Conservation (phyloP, 2,329 filamentous ascomycete species). For the Neobulgaria alba region DNA sequence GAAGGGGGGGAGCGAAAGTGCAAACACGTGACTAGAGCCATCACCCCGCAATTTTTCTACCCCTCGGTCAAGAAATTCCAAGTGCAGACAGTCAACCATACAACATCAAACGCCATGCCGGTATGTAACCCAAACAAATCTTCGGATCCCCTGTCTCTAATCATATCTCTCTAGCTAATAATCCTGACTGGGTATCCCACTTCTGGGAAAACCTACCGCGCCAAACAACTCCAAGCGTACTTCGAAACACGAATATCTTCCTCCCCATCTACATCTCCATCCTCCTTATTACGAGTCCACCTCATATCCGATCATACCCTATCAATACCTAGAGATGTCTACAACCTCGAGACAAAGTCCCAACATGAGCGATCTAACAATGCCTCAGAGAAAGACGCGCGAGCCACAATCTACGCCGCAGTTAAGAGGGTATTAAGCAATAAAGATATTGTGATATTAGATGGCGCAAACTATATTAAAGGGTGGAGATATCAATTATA, state of each 20-base stretch:
- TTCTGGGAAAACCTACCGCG: constrained; percentile 60
- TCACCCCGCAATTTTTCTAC: not conserved
- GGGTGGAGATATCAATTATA: constrained; percentile 81
- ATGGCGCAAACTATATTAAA: constrained; percentile 82
- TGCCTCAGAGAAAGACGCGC: constrained; percentile 71
- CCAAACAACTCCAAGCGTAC: constrained; percentile 56
- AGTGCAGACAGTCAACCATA: too few species aligned
- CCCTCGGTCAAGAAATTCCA: not conserved
- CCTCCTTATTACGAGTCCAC: constrained; percentile 51
- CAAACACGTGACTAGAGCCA: not conserved
- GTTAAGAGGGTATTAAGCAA: constrained; percentile 67
- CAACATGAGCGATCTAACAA: constrained; percentile 61
- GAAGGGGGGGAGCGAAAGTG: too few species aligned
- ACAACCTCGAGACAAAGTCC: constrained; percentile 52
- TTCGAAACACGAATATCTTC: constrained; percentile 46
- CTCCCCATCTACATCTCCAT: constrained; percentile 26
- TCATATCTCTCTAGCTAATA: constrained; percentile 43
- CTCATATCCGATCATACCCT: constrained; percentile 67
- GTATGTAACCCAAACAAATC: too few species aligned
- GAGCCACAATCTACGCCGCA: constrained; percentile 66
- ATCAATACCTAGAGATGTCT: constrained; percentile 60
- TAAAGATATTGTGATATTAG: constrained; percentile 69
- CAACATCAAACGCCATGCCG: not conserved
- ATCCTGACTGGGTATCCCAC: constrained; percentile 59
- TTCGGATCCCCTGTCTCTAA: not conserved